Conservation (phyloP, 805 yeast genomes). For the Starmerella floris region DNA sequence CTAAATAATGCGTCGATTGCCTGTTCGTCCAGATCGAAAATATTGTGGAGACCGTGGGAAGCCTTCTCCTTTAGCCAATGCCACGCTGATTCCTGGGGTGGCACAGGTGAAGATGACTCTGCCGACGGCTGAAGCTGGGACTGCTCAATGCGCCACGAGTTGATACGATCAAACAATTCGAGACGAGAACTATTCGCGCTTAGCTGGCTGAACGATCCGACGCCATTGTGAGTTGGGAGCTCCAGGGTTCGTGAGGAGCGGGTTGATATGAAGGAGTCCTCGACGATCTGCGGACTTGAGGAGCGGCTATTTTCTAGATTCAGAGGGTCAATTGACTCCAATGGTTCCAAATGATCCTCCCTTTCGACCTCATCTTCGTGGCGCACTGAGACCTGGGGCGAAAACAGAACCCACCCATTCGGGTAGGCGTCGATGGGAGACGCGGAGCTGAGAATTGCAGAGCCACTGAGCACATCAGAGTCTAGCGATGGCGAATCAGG, state of each 20-base stretch:
- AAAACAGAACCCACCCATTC: conserved; percentile 31
- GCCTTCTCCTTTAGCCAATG: conserved; percentile 10
- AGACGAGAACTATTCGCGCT: not conserved
- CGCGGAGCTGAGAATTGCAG: conserved; percentile 7
- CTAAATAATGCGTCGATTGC: conserved; percentile 29
- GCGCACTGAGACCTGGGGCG: conserved; percentile 21
- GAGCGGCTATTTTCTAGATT: conserved; percentile 5
- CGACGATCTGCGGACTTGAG: not conserved
- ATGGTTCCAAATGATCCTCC: not conserved
- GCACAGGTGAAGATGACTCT: conserved; percentile 16
- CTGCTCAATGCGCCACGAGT: conserved; percentile 33
- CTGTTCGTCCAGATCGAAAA: conserved; percentile 26
- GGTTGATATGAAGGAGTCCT: not conserved
- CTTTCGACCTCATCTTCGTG: not conserved
- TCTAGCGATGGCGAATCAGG: conserved; percentile 14
- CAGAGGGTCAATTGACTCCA: conserved; percentile 5
- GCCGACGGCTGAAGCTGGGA: conserved; percentile 24
- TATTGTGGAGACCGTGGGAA: conserved; percentile 4
- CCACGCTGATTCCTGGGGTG: conserved; percentile 7
- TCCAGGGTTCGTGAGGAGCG: conserved; percentile 16
- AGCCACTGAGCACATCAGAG: conserved; percentile 15
- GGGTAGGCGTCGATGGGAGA: conserved; percentile 14
- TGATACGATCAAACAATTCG: conserved; percentile 29
- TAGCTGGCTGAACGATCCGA: conserved; percentile 23
- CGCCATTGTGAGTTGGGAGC: conserved; percentile 28